Evolutionary conservation across 768 basidiomycete species (phyloP), one percentile per base, ranked within the genome.

Genomic region (Tricholoma hemisulphureum): DNA sequence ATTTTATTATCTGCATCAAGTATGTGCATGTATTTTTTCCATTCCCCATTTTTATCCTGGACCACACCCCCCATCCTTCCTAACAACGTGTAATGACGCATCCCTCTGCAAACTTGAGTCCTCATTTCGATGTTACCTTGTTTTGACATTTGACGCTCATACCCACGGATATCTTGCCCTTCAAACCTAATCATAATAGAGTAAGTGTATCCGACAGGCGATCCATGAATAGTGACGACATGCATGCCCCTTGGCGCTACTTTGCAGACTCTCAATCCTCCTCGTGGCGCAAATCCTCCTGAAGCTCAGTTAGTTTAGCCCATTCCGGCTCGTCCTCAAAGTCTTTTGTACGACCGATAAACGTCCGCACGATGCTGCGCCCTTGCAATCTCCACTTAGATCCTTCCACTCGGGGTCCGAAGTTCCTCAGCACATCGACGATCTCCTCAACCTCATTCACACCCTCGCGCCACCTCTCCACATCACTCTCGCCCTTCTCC

Each of bases 301-400:
- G 76, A 64, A 94, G 69, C 59, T 79, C 83, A 65, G 78, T 77
- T 66, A 98, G 75, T 60, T 78, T 76, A 24, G 76, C 69, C 88
- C 91, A 98, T 75, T 93, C 94, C 4, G 86, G 81, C 69, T 97
- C 91, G 52, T 95, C 95, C 70, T 89, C 91, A 62, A 95, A 98
- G 35, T 86, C 91, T 71, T 79, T 87, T 58, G 91, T 93, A 58
- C 91, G 79, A 6, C 91, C 95, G 73, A 92, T 82, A 73, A 98
- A 98, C 52, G 87, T 89, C 73, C 95, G 79, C 58, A 98, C 82
- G 56, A 98, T 79, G 59, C 93, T 95, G 54, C 89, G 81, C 43
- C 86, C 92, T 73, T 96, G 93, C 65, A 91, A 81, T 71, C 79
- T 83, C 97, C 97, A 98, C 61, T 86, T 88, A 56, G 64, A 70